Evolutionary conservation across 225 moss, liverwort and hornwort genomes (phyloP), one percentile per base, ranked within the genome.

Genomic region (Marchantia polymorpha): DNA sequence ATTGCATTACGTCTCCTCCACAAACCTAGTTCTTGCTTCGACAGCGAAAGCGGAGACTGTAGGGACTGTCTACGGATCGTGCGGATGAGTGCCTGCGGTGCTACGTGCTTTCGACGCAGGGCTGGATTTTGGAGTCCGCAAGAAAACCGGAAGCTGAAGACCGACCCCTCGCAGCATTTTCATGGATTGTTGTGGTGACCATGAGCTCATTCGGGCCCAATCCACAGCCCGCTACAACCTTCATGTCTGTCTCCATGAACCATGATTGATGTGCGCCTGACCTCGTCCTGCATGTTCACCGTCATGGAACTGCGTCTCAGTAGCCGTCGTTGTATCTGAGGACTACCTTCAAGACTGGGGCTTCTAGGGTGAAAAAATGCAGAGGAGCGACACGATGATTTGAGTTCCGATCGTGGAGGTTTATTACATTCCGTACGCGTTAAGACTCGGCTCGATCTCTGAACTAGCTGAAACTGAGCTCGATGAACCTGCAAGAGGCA

Each of bases 401-500:
- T 3, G 0, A 4, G 3, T 29, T 27, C 27, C 15, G 29, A 8
- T 3, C 15, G 2, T 66, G 26, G 26, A 4, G 17, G 1, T 69
- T 17, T 20, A 12, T 27, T 25, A 1, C 46, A n/a, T n/a, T n/a
- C n/a, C n/a, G n/a, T n/a, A n/a, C n/a, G n/a, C n/a, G n/a, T n/a
- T n/a, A n/a, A n/a, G n/a, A n/a, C n/a, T n/a, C n/a, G n/a, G 20
- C 16, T 69, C 12, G 17, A 48, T 17, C 25, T 25, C 52, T 72
- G 51, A 52, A n/a, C 25, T 23, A 72, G 4, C 72, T 0, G 10
- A 52, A 72, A 52, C 72, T 50, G 22, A 72, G 22, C 72, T 16
- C 50, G 48, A 72, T 72, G 72, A 72, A 72, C n/a, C 39, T 72
- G 72, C 51, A 72, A 25, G 72, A 72, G 25, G 72, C 72, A 0